Percentiles rank a stretch among this genome's conserved stretches.
phyloP scores from a whole-genome alignment of 768 basidiomycete species.

The Tremella fuciformis region DNA sequence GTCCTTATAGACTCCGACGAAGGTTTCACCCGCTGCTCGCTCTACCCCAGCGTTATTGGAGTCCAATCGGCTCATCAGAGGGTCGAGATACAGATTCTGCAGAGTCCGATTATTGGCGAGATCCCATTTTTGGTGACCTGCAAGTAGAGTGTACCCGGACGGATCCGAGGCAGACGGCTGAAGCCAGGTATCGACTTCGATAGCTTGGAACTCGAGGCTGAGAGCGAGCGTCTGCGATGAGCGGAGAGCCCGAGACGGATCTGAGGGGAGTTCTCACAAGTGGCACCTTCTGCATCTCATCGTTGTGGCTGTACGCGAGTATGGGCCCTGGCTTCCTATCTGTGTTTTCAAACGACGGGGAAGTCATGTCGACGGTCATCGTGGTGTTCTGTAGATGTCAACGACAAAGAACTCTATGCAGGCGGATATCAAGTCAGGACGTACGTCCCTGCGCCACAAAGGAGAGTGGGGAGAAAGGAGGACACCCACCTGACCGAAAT shows the following conservation, averaged over 20 bases:
- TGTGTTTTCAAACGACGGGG: too few species aligned
- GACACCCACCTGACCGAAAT: too few species aligned
- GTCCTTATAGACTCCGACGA: constrained; percentile 21
- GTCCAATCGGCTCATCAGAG: constrained; percentile 26
- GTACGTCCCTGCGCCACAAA: too few species aligned
- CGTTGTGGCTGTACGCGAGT: constrained; percentile 33
- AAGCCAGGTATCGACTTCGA: constrained; percentile 31
- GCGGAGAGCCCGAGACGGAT: background rate
- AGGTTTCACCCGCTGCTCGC: background rate
- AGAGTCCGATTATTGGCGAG: constrained; percentile 20
- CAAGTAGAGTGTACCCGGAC: constrained; percentile 16
- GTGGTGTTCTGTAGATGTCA: too few species aligned
- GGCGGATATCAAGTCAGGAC: too few species aligned
- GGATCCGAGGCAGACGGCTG: background rate
- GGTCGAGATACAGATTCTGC: constrained; percentile 27
- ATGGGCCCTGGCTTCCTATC: too few species aligned
- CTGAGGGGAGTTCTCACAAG: constrained; percentile 20
- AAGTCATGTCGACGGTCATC: too few species aligned
- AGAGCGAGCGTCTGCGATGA: constrained; percentile 22
- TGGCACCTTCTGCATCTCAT: constrained; percentile 41
- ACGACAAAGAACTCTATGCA: too few species aligned
- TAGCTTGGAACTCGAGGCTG: constrained; percentile 23
- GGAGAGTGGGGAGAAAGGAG: too few species aligned
- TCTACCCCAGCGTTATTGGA: constrained; percentile 12
- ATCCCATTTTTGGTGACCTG: constrained; percentile 24